Conservation (phyloP, 176 grass and related monocot species). For the Saccharum officinarum region DNA sequence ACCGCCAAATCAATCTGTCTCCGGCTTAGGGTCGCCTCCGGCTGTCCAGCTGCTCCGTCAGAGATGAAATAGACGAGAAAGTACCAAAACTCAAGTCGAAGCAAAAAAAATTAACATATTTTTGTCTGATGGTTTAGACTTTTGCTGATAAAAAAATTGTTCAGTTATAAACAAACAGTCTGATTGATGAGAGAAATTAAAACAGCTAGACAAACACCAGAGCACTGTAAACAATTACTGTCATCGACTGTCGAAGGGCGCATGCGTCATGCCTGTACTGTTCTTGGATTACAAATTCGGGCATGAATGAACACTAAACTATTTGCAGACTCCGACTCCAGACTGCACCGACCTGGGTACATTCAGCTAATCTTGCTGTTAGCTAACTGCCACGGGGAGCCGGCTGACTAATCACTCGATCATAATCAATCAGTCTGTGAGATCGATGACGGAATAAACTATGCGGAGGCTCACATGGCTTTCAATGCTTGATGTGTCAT, state of each 20-base stretch:
- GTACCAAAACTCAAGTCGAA: too few species aligned
- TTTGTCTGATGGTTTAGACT: background rate
- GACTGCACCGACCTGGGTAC: slow-evolving; percentile 18
- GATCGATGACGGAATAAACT: slow-evolving; percentile 38
- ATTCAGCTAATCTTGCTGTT: slow-evolving; percentile 39
- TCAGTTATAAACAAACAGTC: background rate
- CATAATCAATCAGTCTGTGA: slow-evolving; percentile 7
- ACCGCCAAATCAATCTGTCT: slow-evolving; percentile 24
- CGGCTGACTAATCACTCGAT: slow-evolving; percentile 33
- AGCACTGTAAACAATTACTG: background rate
- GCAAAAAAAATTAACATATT: background rate
- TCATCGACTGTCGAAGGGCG: background rate
- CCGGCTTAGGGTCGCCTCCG: background rate
- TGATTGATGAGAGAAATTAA: background rate
- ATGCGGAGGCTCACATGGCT: slow-evolving; percentile 43
- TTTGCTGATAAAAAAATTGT: background rate
- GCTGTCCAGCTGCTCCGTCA: slow-evolving; percentile 22
- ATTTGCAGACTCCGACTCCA: slow-evolving; percentile 3
- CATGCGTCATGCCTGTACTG: slow-evolving; percentile 14
- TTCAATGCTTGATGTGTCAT: slow-evolving; percentile 40
- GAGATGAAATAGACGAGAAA: slow-evolving; percentile 18
- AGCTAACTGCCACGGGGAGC: slow-evolving; percentile 37
- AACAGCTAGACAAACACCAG: background rate
- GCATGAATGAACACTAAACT: background rate
- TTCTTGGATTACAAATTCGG: background rate